These are phyloP conservation scores for Penicillium brasilianum DNA, from an alignment of 2,329 filamentous ascomycete genomes.

Conservation along the genomic window DNA sequence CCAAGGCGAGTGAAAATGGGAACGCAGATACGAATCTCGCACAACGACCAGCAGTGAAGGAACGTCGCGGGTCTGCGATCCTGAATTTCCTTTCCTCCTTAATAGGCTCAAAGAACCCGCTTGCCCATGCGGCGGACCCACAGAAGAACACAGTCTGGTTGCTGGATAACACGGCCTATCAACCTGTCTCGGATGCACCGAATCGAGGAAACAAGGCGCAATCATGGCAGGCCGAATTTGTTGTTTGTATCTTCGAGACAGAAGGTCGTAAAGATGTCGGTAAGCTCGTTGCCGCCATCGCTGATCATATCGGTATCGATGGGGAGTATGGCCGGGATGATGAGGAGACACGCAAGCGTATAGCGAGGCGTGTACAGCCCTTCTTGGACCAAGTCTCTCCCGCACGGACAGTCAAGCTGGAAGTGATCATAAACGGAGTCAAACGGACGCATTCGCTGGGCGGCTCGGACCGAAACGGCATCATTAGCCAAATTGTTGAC, in stretches of 20 bases:
- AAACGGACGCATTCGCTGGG: constrained; percentile 61
- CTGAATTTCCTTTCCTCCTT: constrained; percentile 37
- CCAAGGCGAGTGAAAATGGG: constrained; percentile 5
- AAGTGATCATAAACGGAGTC: constrained; percentile 60
- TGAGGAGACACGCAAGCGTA: constrained; percentile 64
- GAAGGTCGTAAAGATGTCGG: constrained; percentile 70
- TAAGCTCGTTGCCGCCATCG: constrained; percentile 71
- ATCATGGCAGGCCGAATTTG: constrained; percentile 80
- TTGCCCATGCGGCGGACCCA: constrained; percentile 63
- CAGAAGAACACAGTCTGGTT: constrained; percentile 81
- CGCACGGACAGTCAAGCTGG: constrained; percentile 68
- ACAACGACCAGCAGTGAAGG: constrained; percentile 6
- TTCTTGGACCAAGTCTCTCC: constrained; percentile 79
- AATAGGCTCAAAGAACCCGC: constrained; percentile 57
- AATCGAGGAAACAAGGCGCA: constrained; percentile 27
- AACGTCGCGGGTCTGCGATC: constrained; percentile 25
- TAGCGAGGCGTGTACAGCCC: constrained; percentile 63
- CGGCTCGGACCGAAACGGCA: constrained; percentile 73
- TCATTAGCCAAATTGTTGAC: constrained; percentile 67
- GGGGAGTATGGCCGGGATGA: constrained; percentile 54
- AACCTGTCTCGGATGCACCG: constrained; percentile 44
- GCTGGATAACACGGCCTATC: constrained; percentile 85
- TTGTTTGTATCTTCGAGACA: constrained; percentile 79
- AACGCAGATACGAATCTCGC: neutral
- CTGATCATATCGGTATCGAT: constrained; percentile 70